Conservation (phyloP, 116 monocot genomes). For the Dioscorea cayenensis region DNA sequence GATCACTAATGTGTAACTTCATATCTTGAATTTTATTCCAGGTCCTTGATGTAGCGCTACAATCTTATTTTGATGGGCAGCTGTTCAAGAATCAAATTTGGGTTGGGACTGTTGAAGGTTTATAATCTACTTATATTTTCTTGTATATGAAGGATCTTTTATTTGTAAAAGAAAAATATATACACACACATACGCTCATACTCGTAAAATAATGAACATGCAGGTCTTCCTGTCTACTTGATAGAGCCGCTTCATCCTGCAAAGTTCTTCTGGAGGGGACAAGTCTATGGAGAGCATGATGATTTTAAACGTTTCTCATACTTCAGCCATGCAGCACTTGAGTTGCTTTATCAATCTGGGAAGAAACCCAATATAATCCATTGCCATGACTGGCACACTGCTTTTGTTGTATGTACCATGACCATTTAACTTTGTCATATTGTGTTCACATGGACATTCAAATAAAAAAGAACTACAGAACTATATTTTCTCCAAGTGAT, state of each 20-base stretch:
- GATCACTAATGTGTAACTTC: not conserved
- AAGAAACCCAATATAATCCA: constrained; percentile 98
- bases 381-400: constrained; percentile 98
- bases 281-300: constrained; percentile 78
- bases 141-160: not conserved
- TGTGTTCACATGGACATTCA: not conserved
- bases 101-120: constrained; percentile 92
- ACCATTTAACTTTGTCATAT: not conserved
- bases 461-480: not conserved
- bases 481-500: not conserved
- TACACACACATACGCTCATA: not conserved
- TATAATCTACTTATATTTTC: not conserved
- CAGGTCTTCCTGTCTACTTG: constrained; percentile 96
- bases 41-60: constrained; percentile 51
- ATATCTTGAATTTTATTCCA: constrained; percentile 21
- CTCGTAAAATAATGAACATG: constrained; percentile 8
- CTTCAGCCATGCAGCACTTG: constrained; percentile 85
- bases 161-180: not conserved
- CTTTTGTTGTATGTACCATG: constrained; percentile 62
- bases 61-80: constrained; percentile 85
- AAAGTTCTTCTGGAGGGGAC: constrained; percentile 71
- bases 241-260: constrained; percentile 80
- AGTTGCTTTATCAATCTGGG: constrained; percentile 59
- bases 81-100: constrained; percentile 83
- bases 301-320: constrained; percentile 91